A percentile compares a stretch with the other conserved stretches of the same genome.
Conservation (phyloP, 1,139 yeast genomes). For the Nakaseomyces glabratus region DNA sequence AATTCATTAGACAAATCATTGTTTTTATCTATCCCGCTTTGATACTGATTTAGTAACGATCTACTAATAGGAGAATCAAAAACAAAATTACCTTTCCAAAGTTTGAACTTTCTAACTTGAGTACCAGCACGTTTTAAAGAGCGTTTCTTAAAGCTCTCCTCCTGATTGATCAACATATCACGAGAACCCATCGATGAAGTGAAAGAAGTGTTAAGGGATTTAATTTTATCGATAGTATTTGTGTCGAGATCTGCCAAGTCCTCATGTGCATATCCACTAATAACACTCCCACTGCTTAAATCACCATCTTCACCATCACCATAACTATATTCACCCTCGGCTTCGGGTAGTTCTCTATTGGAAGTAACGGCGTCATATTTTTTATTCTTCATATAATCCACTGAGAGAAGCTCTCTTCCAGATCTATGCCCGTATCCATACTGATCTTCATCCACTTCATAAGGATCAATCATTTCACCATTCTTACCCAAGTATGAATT, state of each 20-base stretch:
- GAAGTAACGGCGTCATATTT: not conserved
- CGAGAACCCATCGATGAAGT: constrained; percentile 16
- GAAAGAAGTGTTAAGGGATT: constrained; percentile 10
- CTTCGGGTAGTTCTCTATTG: constrained; percentile 6
- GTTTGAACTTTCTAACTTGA: constrained; percentile 26
- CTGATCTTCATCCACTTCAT: constrained; percentile 10
- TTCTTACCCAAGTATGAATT: constrained; percentile 29
- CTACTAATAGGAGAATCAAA: constrained; percentile 60
- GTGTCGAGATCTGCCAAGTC: constrained; percentile 25
- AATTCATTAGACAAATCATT: constrained; percentile 57
- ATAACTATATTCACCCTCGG: constrained; percentile 3
- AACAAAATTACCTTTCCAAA: constrained; percentile 50
- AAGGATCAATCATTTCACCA: constrained; percentile 32
- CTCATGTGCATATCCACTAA: constrained; percentile 16
- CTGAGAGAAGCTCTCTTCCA: constrained; percentile 4
- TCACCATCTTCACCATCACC: constrained; percentile 14
- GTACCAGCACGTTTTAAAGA: constrained; percentile 23
- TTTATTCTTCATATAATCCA: not conserved
- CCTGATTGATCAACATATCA: constrained; percentile 13
- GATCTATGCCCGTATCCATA: not conserved
- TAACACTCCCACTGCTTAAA: constrained; percentile 11
- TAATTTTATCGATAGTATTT: constrained; percentile 20
- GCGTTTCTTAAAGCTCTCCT: constrained; percentile 12
- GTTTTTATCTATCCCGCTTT: constrained; percentile 32
- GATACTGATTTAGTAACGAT: constrained; percentile 42